phyloP scores from a whole-genome alignment of 257 asterid species.

The Avicennia marina region DNA sequence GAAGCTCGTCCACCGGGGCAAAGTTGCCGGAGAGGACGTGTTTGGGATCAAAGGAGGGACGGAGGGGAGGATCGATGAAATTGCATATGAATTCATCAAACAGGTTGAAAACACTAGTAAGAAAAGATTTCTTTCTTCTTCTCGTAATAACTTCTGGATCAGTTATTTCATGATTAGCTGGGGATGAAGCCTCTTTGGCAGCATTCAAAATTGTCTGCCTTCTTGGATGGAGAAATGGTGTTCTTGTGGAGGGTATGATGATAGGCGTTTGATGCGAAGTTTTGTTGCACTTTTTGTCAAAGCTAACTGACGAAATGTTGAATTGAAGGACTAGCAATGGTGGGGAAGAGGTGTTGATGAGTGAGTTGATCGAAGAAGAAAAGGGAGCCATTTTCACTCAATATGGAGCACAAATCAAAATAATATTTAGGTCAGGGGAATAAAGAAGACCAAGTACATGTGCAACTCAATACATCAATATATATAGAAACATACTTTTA shows the following conservation, averaged over 20 bases:
- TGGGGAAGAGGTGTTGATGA: not conserved
- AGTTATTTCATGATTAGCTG: not conserved
- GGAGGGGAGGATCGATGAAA: conserved; percentile 26
- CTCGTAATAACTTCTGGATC: not conserved
- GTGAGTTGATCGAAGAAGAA: conserved; percentile 35
- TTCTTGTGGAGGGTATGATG: not conserved
- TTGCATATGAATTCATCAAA: conserved; percentile 24
- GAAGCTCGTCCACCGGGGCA: conserved; percentile 40
- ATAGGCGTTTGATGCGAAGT: not conserved
- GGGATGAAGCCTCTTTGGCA: not conserved
- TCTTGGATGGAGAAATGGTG: not conserved
- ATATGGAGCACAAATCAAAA: not conserved
- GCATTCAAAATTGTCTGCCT: not conserved
- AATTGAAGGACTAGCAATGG: conserved; percentile 1
- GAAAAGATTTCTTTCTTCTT: conserved; percentile 8
- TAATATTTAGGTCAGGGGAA: not conserved
- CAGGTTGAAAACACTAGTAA: conserved; percentile 17
- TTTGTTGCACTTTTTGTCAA: conserved; percentile 13
- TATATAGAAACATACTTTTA: too few relatives aligned
- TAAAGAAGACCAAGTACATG: not conserved
- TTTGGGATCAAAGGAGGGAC: conserved; percentile 33
- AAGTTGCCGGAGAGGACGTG: conserved; percentile 30
- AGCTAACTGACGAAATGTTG: conserved; percentile 25
- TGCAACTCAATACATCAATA: too few relatives aligned
- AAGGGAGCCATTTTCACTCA: conserved; percentile 35